Conservation (phyloP, 257 asterid genomes). For the Lantana camara region DNA sequence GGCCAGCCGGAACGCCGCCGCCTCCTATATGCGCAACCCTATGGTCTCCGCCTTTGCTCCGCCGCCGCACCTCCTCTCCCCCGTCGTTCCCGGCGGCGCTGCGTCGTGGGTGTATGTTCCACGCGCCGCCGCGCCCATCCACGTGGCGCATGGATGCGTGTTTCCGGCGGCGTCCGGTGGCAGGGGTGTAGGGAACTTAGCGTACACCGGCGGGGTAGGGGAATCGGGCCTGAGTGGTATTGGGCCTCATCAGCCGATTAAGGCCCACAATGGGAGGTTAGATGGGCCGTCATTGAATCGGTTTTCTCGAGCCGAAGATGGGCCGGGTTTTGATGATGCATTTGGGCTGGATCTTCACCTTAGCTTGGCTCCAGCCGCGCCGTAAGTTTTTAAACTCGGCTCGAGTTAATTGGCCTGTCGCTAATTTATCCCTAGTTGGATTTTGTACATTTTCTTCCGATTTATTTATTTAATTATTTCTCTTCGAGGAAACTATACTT, state of each 20-base stretch:
- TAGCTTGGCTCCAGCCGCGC: constrained; percentile 90
- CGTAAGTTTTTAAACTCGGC: constrained; percentile 35
- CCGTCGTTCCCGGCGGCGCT: constrained; percentile 36
- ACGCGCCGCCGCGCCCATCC: constrained; percentile 69
- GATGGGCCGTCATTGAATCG: constrained; percentile 83
- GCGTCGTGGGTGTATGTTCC: constrained; percentile 77
- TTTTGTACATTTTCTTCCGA: constrained; percentile 58
- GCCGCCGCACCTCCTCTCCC: constrained; percentile 78
- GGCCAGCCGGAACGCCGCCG: constrained; percentile 87
- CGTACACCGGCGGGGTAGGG: constrained; percentile 51
- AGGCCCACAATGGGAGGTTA: constrained; percentile 55
- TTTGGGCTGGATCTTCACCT: constrained; percentile 89
- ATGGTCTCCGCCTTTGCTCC: constrained; percentile 83
- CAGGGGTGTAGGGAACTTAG: constrained; percentile 47
- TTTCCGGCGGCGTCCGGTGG: constrained; percentile 49
- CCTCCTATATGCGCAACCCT: constrained; percentile 86
- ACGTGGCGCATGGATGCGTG: constrained; percentile 75
- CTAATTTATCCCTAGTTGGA: constrained; percentile 24
- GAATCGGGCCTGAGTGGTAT: constrained; percentile 54
- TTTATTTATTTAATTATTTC: constrained; percentile 50
- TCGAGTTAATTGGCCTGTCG: constrained; percentile 7
- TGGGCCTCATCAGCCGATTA: constrained; percentile 59
- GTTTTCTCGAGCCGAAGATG: constrained; percentile 56
- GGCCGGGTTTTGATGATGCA: constrained; percentile 68
- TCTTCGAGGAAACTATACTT: neutral